Base-by-base conservation (phyloP, 192 early-diverging fungal genomes). In the Chytriomyces sp. region DNA sequence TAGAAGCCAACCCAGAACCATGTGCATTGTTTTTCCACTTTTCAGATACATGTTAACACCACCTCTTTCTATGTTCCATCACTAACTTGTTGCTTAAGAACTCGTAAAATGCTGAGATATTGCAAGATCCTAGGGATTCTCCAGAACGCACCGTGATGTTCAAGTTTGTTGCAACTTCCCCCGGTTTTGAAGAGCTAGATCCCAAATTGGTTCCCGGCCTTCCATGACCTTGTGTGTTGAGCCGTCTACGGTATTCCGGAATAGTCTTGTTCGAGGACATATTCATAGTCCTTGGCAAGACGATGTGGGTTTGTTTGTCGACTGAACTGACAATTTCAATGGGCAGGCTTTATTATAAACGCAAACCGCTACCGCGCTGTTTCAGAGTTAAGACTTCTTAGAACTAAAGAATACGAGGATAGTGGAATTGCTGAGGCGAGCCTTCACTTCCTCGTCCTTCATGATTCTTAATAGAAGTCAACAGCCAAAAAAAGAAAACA, bases 1-100 rank as follows among this genome's bases (percentile, higher is more conserved):
- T 0, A 78, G 39, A 10, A 81, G 64, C 79, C 80, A 81, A 5
- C 30, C n/a, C 8, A 32, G n/a, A 6, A 39, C 34, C 49, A 55
- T 39, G 22, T 64, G 31, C 60, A 73, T 39, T 17, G 60, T 61
- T 22, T 63, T 55, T 8, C 54, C 44, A 25, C 71, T 73, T 26
- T 26, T 14, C 22, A 49, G 44, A 49, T n/a, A 49, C n/a, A 22
- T n/a, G 3, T 49, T 49, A 49, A 49, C 2, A 49, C 2, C 14
- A 49, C 1, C 22, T 3, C 22, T 49, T n/a, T 40, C 3, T 62
- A n/a, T n/a, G n/a, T n/a, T n/a, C n/a, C n/a, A n/a, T n/a, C n/a
- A n/a, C n/a, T 49, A 49, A 65, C 63, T 65, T 65, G n/a, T 65
- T 38, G 17, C 14, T 19, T 3, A 65, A 19, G 40, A 8, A 65